These are phyloP conservation scores for Terana coerulea DNA, from an alignment of 768 basidiomycete genomes.

Conservation along the genomic window DNA sequence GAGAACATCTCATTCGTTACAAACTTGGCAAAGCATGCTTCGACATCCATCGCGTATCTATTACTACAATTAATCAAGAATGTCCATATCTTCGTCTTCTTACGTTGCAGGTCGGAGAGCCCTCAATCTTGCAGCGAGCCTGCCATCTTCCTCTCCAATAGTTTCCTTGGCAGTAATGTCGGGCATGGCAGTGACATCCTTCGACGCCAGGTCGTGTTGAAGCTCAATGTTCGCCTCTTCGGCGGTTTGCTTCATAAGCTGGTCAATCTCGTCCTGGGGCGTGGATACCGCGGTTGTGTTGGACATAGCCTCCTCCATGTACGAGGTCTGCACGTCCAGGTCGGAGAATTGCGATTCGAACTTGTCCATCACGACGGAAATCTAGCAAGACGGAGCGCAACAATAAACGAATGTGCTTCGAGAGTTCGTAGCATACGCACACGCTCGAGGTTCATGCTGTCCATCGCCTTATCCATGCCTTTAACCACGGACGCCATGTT, in stretches of 20 bases:
- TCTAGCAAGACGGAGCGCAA: constrained; percentile 43
- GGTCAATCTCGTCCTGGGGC: constrained; percentile 96
- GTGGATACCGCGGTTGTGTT: constrained; percentile 89
- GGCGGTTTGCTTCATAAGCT: constrained; percentile 87
- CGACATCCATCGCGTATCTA: too few species aligned
- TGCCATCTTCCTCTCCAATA: constrained; percentile 70
- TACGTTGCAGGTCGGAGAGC: constrained; percentile 79
- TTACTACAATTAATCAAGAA: too few species aligned
- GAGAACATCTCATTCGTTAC: too few species aligned
- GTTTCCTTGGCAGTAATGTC: constrained; percentile 49
- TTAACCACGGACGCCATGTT: constrained; percentile 96
- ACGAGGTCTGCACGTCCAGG: constrained; percentile 95
- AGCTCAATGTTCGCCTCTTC: constrained; percentile 97
- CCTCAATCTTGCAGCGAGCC: constrained; percentile 81
- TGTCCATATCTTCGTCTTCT: too few species aligned
- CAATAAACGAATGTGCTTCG: not conserved
- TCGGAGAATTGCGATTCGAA: constrained; percentile 96
- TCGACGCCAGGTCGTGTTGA: constrained; percentile 80
- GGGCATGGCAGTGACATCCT: constrained; percentile 55
- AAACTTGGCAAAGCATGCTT: too few species aligned
- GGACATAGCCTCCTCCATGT: constrained; percentile 97
- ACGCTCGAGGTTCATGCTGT: constrained; percentile 96
- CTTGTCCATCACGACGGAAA: constrained; percentile 98
- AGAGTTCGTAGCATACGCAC: constrained; percentile 41
- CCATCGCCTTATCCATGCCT: constrained; percentile 99